phyloP scores from a whole-genome alignment of 2,329 filamentous ascomycete genomes.

The Septoria linicola region DNA sequence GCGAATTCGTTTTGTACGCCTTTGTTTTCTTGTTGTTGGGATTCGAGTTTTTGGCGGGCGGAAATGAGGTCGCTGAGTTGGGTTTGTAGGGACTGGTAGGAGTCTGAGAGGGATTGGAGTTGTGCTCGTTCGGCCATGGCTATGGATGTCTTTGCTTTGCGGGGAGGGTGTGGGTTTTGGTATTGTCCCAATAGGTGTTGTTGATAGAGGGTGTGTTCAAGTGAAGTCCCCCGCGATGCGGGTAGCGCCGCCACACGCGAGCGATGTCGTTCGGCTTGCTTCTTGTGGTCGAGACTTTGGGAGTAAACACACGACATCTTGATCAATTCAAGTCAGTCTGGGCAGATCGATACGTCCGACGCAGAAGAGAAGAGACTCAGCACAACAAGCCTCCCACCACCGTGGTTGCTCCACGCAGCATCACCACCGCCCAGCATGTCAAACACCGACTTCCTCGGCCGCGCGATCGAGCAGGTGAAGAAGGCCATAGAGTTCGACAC shows the following conservation, averaged over 20 bases:
- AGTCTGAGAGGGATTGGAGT: constrained; percentile 79
- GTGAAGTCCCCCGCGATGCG: no score
- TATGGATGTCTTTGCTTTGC: not conserved
- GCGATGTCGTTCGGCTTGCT: no score
- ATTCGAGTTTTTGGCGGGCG: constrained; percentile 86
- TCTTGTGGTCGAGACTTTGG: constrained; percentile 15
- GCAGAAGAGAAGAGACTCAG: no score
- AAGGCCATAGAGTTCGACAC: constrained; percentile 97
- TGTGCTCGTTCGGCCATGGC: constrained; percentile 60
- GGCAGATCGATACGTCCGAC: no score
- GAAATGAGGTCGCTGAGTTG: constrained; percentile 76
- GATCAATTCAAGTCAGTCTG: no score
- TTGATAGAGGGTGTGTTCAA: not conserved
- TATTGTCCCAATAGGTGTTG: not conserved
- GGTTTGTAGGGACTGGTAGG: constrained; percentile 87
- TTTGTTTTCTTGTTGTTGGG: constrained; percentile 89
- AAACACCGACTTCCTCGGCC: constrained; percentile 93
- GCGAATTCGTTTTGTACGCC: constrained; percentile 88
- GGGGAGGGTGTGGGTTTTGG: not conserved
- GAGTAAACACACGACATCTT: constrained; percentile 4
- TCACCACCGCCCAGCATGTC: constrained; percentile 61
- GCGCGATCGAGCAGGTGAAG: constrained; percentile 94
- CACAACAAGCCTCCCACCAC: no score
- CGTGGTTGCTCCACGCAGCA: constrained; percentile 16
- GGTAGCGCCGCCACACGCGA: no score